Base-by-base conservation (phyloP, 2,329 filamentous ascomycete genomes). In the Xylaria sp. region DNA sequence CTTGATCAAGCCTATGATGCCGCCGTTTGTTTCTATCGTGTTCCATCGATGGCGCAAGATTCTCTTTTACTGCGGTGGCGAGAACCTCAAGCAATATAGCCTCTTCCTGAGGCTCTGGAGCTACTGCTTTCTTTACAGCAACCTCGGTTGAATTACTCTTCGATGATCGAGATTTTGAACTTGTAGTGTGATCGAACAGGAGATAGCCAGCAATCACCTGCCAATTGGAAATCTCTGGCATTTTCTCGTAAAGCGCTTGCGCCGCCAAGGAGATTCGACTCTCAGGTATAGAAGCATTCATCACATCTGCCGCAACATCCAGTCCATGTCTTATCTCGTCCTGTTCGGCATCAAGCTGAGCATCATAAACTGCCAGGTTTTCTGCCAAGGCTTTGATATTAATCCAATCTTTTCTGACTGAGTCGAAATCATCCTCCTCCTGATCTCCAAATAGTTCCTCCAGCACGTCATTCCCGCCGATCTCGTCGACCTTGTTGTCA, bases 301-400 rank as follows among this genome's bases (percentile, higher is more conserved):
- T 78, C 29, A 90, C 81, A 74, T 86, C 83, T 63, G 81, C 82
- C 2, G 86, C 84, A 51, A 85, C 80, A 70, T 87, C 85, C 12
- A 87, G 73, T 3, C 82, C 82, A n/a, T 82, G 79, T 18, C 81
- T 74, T 27, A 81, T 80, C 9, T 82, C 81, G 18, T 82, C 82
- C 65, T 89, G 82, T 35, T 88, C 86, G 47, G 88, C 86, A 60
- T 87, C 84, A 51, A 90, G 84, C 73, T 93, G 90, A 5, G 87
- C 84, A 77, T 98, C 93, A 76, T 98, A 98, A 10, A 89, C 88
- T 37, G 92, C 87, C 29, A 99, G 85, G 12, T 92, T 91, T 79
- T 97, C 93, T 2, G 92, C 93, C 16, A 99, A 85, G 72, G 92
- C 95, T 81, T 98, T 99, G 77, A 97, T 89, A 77, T 93, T 93